These are phyloP conservation scores for Hyphopichia buzzinii DNA, from an alignment of 1,139 yeast genomes.

Conservation along the genomic window DNA sequence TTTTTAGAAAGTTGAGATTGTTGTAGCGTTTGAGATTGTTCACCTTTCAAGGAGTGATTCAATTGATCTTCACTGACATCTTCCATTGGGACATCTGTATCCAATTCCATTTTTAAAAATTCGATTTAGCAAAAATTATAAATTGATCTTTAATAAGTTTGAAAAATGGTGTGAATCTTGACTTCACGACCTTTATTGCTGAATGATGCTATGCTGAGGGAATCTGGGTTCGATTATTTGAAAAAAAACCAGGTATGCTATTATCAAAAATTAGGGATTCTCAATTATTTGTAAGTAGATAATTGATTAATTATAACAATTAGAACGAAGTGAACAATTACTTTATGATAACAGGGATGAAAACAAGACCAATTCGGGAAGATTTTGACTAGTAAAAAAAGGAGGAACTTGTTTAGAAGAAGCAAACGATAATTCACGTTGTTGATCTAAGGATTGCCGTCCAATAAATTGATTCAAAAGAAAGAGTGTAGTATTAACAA, in stretches of 20 bases:
- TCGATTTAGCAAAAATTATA: background rate
- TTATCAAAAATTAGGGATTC: background rate
- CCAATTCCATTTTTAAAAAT: slow-evolving; percentile 50
- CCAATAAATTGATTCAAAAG: too few relatives aligned
- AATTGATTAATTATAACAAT: background rate
- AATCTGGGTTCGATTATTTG: background rate
- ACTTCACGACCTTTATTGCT: too few relatives aligned
- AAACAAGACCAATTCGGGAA: background rate
- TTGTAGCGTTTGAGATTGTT: slow-evolving; percentile 13
- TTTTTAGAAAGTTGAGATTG: slow-evolving; percentile 13
- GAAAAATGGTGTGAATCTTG: too few relatives aligned
- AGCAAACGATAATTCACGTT: too few relatives aligned
- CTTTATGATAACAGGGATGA: background rate
- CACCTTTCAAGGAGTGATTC: slow-evolving; percentile 15
- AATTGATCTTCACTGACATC: slow-evolving; percentile 56
- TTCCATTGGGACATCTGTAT: slow-evolving; percentile 71
- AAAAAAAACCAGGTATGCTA: background rate
- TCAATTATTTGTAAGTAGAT: background rate
- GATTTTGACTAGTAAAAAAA: background rate
- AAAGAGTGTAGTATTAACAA: too few relatives aligned
- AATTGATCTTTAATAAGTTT: too few relatives aligned
- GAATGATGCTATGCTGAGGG: background rate
- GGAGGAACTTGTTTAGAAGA: background rate
- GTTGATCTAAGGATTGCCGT: background rate
- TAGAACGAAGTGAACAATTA: background rate